Percentiles rank a stretch among this genome's conserved stretches.
Evolutionary conservation across 345 rosid genomes (phyloP).

Genomic region (Salix viminalis): DNA sequence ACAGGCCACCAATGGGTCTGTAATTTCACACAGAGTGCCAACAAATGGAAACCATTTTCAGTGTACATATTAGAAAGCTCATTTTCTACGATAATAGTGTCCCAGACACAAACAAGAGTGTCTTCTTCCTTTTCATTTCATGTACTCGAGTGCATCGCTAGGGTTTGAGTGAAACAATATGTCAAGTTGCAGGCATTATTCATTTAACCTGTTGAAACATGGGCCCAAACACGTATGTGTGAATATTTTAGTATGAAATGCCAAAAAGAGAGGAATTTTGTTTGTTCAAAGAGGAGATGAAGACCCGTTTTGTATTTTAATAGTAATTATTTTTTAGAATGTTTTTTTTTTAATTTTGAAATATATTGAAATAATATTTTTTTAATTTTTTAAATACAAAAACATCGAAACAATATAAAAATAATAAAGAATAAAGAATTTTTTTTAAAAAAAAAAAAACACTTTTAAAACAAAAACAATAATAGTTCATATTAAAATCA

Average conservation of each 20-base stretch:
- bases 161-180: not conserved
- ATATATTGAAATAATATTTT: too few relatives aligned
- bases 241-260: not conserved
- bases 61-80: not conserved
- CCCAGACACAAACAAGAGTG: not conserved
- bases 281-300: not conserved
- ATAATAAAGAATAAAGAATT: too few relatives aligned
- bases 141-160: not conserved
- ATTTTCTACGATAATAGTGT: not conserved
- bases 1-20: not conserved
- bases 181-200: not conserved
- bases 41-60: not conserved
- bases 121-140: not conserved
- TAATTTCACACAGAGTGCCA: not conserved
- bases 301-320: too few relatives aligned
- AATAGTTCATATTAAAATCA: slow-evolving; percentile 2
- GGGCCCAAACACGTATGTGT: not conserved
- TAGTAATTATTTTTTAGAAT: too few relatives aligned
- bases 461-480: too few relatives aligned
- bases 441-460: too few relatives aligned
- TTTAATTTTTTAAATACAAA: too few relatives aligned
- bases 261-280: not conserved
- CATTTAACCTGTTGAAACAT: too few relatives aligned
- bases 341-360: too few relatives aligned
- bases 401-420: too few relatives aligned